A percentile compares a stretch with the other conserved stretches of the same genome.
Evolutionary conservation across 371 early-diverging fungal genomes (phyloP).

Genomic region (Zancudomyces culisetae): DNA sequence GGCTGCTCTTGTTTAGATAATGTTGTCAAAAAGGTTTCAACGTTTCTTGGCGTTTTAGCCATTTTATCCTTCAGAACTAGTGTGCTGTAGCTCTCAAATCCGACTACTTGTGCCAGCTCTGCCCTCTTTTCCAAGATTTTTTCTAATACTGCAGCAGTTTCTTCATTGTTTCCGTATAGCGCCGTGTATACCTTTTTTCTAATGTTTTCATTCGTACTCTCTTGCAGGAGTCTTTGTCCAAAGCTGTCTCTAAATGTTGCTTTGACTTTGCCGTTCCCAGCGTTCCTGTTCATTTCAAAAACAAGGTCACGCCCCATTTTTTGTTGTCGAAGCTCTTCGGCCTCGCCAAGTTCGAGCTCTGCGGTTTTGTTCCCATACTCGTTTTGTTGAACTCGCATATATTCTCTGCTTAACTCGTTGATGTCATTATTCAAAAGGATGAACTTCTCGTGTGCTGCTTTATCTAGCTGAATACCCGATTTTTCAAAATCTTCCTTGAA

Average conservation of each 20-base stretch:
- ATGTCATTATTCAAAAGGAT: slow-evolving; percentile 66
- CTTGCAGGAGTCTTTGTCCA: slow-evolving; percentile 20
- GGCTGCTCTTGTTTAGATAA: slow-evolving; percentile 31
- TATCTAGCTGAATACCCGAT: slow-evolving; percentile 74
- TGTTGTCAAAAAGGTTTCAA: slow-evolving; percentile 58
- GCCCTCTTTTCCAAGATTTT: slow-evolving; percentile 47
- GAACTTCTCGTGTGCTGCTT: slow-evolving; percentile 41
- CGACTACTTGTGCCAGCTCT: slow-evolving; percentile 57
- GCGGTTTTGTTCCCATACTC: neutral
- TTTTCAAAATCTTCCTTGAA: slow-evolving; percentile 85
- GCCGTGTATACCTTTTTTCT: slow-evolving; percentile 52
- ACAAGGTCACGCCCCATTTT: neutral
- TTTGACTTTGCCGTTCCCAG: slow-evolving; percentile 5
- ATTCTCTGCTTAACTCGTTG: slow-evolving; percentile 51
- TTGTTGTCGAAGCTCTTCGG: slow-evolving; percentile 8
- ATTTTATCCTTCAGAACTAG: slow-evolving; percentile 79
- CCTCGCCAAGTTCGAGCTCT: neutral
- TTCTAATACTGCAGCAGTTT: slow-evolving; percentile 40
- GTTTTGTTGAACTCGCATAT: slow-evolving; percentile 29
- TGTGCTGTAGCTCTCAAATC: slow-evolving; percentile 58
- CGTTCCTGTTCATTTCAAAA: neutral
- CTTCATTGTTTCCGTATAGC: slow-evolving; percentile 43
- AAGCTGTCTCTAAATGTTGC: slow-evolving; percentile 13
- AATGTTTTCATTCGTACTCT: slow-evolving; percentile 32
- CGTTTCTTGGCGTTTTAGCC: slow-evolving; percentile 69